phyloP scores from a whole-genome alignment of 176 grass and related monocot species.

The Musa acuminata region DNA sequence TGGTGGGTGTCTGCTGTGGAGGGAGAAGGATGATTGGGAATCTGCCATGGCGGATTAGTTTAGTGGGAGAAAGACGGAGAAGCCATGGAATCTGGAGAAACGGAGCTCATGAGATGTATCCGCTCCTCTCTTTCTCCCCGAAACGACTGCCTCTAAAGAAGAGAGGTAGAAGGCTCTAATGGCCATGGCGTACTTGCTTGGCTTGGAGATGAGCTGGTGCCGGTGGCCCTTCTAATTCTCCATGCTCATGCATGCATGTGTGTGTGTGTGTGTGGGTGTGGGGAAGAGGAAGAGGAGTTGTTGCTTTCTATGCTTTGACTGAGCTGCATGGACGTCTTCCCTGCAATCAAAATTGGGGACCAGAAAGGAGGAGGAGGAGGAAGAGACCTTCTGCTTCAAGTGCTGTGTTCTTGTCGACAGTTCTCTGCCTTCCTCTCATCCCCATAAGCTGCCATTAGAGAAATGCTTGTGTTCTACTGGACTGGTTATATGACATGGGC shows the following conservation, averaged over 20 bases:
- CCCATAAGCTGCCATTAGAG: not conserved
- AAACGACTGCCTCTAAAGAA: not conserved
- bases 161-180: not conserved
- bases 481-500: not conserved
- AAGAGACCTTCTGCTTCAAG: constrained; percentile 1
- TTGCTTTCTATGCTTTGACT: constrained; percentile 11
- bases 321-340: constrained; percentile 2
- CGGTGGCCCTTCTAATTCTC: not conserved
- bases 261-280: not conserved
- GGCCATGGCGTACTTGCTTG: not conserved
- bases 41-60: constrained; percentile 7
- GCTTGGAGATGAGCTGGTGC: not conserved
- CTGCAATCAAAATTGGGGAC: constrained; percentile 1
- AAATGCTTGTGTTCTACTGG: not conserved
- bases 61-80: not conserved
- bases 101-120: not conserved
- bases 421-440: constrained; percentile 1
- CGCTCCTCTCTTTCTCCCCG: not conserved
- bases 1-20: constrained; percentile 8
- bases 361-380: not conserved
- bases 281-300: not conserved
- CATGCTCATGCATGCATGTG: not conserved
- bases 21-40: constrained; percentile 16
- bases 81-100: not conserved
- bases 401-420: not conserved